phyloP scores from a whole-genome alignment of 2,329 filamentous ascomycete genomes.

The Reticulascus tulasneorum region DNA sequence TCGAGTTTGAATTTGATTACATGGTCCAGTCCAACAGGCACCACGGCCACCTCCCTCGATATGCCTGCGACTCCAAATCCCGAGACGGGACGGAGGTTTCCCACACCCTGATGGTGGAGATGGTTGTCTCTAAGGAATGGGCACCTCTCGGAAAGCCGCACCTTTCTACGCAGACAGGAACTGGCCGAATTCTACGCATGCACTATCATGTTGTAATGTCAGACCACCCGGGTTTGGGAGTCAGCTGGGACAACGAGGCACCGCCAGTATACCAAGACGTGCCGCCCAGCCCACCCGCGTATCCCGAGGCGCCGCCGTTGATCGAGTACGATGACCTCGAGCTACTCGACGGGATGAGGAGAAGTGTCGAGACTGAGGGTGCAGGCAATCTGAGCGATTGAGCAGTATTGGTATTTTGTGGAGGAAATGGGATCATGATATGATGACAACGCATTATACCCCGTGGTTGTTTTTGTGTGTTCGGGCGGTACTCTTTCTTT shows the following conservation, averaged over 20 bases:
- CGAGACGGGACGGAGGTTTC: constrained; percentile 72
- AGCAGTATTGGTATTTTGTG: too few species aligned
- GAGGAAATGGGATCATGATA: too few species aligned
- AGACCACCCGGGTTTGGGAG: constrained; percentile 78
- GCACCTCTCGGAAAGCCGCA: constrained; percentile 63
- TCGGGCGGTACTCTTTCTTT: too few species aligned
- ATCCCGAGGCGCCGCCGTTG: constrained; percentile 38
- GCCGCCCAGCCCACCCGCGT: constrained; percentile 76
- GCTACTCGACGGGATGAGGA: constrained; percentile 23
- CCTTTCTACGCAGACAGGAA: constrained; percentile 79
- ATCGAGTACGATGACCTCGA: constrained; percentile 37
- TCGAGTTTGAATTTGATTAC: constrained; percentile 81
- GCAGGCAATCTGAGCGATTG: too few species aligned
- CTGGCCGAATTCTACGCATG: constrained; percentile 86
- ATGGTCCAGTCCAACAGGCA: constrained; percentile 30
- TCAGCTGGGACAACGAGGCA: constrained; percentile 95
- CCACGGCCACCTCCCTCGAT: constrained; percentile 54
- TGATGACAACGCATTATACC: background rate
- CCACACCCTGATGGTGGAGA: constrained; percentile 84
- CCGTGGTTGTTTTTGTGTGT: background rate
- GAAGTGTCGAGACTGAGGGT: too few species aligned
- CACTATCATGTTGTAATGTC: constrained; percentile 83
- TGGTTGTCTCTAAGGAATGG: constrained; percentile 93
- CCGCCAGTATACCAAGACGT: constrained; percentile 94
- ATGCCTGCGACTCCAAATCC: constrained; percentile 74